These are phyloP conservation scores for Raphidocelis subcapitata DNA, from an alignment of 139 green algal species.

Conservation along the genomic window DNA sequence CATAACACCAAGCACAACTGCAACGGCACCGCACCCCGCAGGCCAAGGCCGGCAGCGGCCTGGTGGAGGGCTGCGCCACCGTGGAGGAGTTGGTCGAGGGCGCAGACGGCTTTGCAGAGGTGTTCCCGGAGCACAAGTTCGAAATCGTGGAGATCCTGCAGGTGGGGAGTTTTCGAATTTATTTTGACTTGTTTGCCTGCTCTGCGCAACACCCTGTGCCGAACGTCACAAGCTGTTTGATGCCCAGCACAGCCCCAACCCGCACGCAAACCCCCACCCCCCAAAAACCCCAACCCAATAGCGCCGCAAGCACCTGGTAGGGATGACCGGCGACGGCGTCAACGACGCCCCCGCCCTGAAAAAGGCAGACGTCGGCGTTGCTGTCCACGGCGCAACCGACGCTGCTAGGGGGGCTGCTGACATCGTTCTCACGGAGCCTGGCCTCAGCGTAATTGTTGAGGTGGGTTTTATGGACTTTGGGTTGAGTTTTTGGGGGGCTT, in stretches of 20 bases:
- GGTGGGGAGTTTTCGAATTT: too few relatives aligned
- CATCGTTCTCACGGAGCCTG: slow-evolving; percentile 72
- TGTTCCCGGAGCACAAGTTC: slow-evolving; percentile 82
- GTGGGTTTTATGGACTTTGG: too few relatives aligned
- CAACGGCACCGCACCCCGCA: not conserved
- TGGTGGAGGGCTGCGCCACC: slow-evolving; percentile 41
- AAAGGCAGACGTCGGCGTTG: slow-evolving; percentile 93
- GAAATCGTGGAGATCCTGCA: slow-evolving; percentile 69
- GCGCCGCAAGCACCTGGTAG: too few relatives aligned
- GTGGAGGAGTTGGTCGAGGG: slow-evolving; percentile 41
- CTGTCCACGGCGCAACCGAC: slow-evolving; percentile 68
- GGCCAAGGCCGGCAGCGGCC: slow-evolving; percentile 42
- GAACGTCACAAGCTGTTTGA: too few relatives aligned
- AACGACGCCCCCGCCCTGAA: slow-evolving; percentile 96
- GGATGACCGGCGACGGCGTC: slow-evolving; percentile 89
- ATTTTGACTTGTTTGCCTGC: too few relatives aligned
- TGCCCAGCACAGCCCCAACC: too few relatives aligned
- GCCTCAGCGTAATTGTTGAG: slow-evolving; percentile 62
- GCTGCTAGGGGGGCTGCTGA: slow-evolving; percentile 81
- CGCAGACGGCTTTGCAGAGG: slow-evolving; percentile 70
- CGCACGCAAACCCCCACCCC: too few relatives aligned
- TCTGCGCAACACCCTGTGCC: too few relatives aligned
- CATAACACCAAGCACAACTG: not conserved
- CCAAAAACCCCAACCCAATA: too few relatives aligned
- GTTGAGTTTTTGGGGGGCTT: too few relatives aligned